Base-by-base conservation (phyloP, 345 rosid species). In the Eucalyptus decipiens region DNA sequence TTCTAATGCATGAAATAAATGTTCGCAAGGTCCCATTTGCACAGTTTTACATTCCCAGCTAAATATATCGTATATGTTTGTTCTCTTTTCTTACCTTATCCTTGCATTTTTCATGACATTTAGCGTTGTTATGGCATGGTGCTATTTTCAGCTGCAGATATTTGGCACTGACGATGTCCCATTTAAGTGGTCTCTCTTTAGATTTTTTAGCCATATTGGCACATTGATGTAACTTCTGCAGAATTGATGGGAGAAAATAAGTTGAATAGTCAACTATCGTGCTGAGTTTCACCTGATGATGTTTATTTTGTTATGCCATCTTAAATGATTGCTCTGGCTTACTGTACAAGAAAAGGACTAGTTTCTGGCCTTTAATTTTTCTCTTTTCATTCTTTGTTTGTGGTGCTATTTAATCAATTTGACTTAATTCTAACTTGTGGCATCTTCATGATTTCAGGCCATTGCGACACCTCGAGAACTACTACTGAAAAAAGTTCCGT, bases 401-500 rank as follows among this genome's bases (percentile, higher is more conserved):
- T 48, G 30, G 47, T 32, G 89, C 9, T 88, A 49, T 19, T 42
- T 11, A 50, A 23, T 48, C 80, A 88, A 90, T 43, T 18, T 40
- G 83, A 87, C 52, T 4, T 67, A 37, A 76, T 40, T 72, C 47
- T 76, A 40, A 76, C 47, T 40, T 26, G 28, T 76, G 9, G 47
- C 47, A 37, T 76, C 80, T 62, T 34, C n/a, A 49, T 93, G 85
- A 86, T 94, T 93, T 87, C 93, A 98, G 99, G 96, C 97, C 19
- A n/a, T 96, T 85, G 96, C 98, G 26, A 93, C 32, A 45, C 99
- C 99, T 65, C 95, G 98, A 86, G 99, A 96, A 85, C 23, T 95
- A 49, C 90, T 98, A 90, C 92, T 98, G 67, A 96, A 95, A 76
- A 97, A 96, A 94, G 97, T 96, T 81, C 98, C 99, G 1, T 97